Evolutionary conservation across 352 stramenopile genomes (phyloP), one percentile per base, ranked within the genome.

Genomic region (Phytopythium sindhum): DNA sequence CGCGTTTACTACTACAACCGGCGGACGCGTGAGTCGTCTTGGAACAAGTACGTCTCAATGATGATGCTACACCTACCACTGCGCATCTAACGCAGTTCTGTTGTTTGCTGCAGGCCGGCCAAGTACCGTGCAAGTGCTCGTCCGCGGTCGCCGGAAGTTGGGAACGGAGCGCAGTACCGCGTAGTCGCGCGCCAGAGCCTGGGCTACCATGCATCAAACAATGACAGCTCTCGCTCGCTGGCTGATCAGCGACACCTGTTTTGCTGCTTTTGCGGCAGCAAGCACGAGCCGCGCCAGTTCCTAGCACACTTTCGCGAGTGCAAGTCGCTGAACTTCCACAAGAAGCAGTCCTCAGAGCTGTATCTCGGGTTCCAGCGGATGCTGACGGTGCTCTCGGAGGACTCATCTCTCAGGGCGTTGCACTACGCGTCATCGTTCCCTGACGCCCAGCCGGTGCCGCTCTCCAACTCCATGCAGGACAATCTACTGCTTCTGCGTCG

Each of bases 1-100:
- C 78, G 84, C n/a, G 86, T 93, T 0, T 95, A 95, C 67, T 95
- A 93, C 74, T 95, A 95, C 78, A 95, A 95, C 48, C 81, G 85
- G 24, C 79, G 82, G 44, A 93, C 87, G 3, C 79, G 87, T 50
- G 87, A 95, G 67, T 93, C 87, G 11, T 93, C 85, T 11, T 95
- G 87, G 87, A 93, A 80, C 48, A 91, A 77, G 86, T 95, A 64
- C 33, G 66, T 66, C 57, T 44, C 19, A 4, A 1, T 21, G 5
- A 4, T 4, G 17, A 28, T 42, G 28, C 26, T 48, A 2, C 9
- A 4, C 33, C 21, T 59, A 3, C 35, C 11, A 26, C 28, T 10
- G 4, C 2, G 19, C 1, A 4, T 23, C 51, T 45, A 28, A 41
- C 11, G 35, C n/a, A 19, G 14, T 51, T 29, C 9, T 63, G 19